Percentiles rank a stretch among this genome's conserved stretches.
Evolutionary conservation across 2,329 filamentous ascomycete species (phyloP).

Genomic region (Hypoxylon sp.): DNA sequence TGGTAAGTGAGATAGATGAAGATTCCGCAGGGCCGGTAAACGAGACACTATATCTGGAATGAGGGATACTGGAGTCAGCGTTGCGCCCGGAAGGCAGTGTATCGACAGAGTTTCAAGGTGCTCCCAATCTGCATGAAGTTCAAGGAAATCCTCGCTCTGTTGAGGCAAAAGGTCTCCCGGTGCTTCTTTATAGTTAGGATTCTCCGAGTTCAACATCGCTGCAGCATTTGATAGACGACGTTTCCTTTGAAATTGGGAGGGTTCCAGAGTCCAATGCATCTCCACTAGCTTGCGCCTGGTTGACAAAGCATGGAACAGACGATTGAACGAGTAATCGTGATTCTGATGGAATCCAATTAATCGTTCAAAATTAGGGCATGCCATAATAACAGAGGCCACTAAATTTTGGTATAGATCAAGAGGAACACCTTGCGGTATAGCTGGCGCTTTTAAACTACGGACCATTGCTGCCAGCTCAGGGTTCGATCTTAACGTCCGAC

Average conservation of each 20-base stretch:
- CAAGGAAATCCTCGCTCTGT: conserved; percentile 63
- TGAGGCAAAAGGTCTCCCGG: conserved; percentile 60
- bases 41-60: conserved; percentile 65
- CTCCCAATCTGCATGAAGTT: conserved; percentile 69
- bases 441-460: conserved; percentile 70
- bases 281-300: conserved; percentile 69
- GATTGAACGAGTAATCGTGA: conserved; percentile 70
- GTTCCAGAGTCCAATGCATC: conserved; percentile 71
- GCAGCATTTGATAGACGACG: conserved; percentile 53
- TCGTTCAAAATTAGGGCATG: conserved; percentile 74
- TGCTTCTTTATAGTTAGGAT: conserved; percentile 49
- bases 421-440: conserved; percentile 58
- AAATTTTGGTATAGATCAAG: conserved; percentile 69
- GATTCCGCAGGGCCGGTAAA: conserved; percentile 69
- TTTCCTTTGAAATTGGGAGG: conserved; percentile 56
- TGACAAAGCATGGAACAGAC: conserved; percentile 71
- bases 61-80: conserved; percentile 66
- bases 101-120: conserved; percentile 70
- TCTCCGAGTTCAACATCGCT: conserved; percentile 46
- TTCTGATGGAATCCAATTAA: conserved; percentile 67
- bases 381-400: conserved; percentile 73
- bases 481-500: conserved; percentile 69
- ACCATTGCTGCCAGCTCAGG: conserved; percentile 69
- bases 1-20: conserved; percentile 72
- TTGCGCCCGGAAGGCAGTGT: conserved; percentile 70